phyloP scores from a whole-genome alignment of 139 green algal genomes.

The Protoeuglena noctilucae region DNA sequence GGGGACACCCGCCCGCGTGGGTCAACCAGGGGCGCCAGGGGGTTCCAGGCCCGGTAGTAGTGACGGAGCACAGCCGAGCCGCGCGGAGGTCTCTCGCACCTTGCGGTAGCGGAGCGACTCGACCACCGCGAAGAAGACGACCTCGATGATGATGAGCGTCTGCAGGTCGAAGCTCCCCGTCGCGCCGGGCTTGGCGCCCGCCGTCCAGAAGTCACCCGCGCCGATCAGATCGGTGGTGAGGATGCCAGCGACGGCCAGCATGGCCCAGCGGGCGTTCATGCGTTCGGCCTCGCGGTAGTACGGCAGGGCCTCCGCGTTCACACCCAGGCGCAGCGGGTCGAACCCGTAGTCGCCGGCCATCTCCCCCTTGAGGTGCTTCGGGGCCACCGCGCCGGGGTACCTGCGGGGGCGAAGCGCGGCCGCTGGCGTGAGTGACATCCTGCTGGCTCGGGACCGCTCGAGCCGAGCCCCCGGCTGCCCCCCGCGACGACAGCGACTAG shows the following conservation, averaged over 20 bases:
- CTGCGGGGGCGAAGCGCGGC: no score
- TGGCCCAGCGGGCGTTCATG: conserved; percentile 76
- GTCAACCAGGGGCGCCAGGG: neutral
- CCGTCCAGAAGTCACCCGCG: conserved; percentile 55
- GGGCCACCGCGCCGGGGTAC: conserved; percentile 27
- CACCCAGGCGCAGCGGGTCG: conserved; percentile 27
- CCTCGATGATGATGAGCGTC: conserved; percentile 39
- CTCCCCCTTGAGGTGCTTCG: conserved; percentile 33
- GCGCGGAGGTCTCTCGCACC: conserved; percentile 4
- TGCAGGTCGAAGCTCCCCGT: conserved; percentile 20
- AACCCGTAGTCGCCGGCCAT: conserved; percentile 43
- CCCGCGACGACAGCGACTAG: no score
- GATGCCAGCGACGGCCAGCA: conserved; percentile 71
- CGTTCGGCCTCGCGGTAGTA: conserved; percentile 69
- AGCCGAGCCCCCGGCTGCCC: no score
- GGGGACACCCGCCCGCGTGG: neutral
- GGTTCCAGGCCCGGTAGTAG: neutral
- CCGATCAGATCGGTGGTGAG: conserved; percentile 54
- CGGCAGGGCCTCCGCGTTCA: conserved; percentile 18
- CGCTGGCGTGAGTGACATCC: no score
- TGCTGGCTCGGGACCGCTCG: no score
- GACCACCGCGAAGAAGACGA: conserved; percentile 53
- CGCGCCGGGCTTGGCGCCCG: conserved; percentile 44
- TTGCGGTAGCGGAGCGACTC: conserved; percentile 40
- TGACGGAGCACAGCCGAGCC: neutral